A percentile compares a stretch with the other conserved stretches of the same genome.
Evolutionary conservation across 345 rosid species (phyloP).

Genomic region (Eucalyptus camaldulensis): DNA sequence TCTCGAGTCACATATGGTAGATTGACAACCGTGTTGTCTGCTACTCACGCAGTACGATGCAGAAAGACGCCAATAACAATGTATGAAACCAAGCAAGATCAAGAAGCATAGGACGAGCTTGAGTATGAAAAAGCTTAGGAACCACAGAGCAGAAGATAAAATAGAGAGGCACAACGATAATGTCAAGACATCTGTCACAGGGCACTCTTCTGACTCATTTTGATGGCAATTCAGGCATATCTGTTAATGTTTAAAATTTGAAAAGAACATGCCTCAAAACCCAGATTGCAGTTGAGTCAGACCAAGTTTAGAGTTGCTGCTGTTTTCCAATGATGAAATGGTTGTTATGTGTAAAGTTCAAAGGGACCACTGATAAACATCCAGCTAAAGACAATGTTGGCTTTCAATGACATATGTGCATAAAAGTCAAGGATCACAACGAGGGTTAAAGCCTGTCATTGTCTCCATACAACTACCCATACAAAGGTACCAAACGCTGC

Average conservation of each 20-base stretch:
- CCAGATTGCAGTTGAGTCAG: neutral
- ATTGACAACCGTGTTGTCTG: neutral
- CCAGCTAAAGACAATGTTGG: neutral
- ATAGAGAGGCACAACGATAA: neutral
- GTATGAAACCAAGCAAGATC: neutral
- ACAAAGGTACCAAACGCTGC: neutral
- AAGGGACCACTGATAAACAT: neutral
- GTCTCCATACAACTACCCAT: neutral
- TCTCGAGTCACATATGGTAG: neutral
- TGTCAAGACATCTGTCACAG: neutral
- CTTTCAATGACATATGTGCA: neutral
- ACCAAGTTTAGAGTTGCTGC: neutral
- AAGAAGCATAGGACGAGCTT: neutral
- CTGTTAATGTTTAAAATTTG: neutral
- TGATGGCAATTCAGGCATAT: neutral
- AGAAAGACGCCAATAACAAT: neutral
- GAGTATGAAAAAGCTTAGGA: neutral
- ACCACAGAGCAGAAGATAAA: neutral
- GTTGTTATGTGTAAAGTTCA: neutral
- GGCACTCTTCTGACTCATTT: neutral
- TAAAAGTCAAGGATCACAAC: neutral
- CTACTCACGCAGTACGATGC: neutral
- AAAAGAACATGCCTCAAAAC: neutral
- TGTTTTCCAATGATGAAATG: neutral
- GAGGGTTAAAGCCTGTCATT: neutral